Evolutionary conservation across 768 basidiomycete genomes (phyloP), one percentile per base, ranked within the genome.

Genomic region (Sporobolomyces phaffii): DNA sequence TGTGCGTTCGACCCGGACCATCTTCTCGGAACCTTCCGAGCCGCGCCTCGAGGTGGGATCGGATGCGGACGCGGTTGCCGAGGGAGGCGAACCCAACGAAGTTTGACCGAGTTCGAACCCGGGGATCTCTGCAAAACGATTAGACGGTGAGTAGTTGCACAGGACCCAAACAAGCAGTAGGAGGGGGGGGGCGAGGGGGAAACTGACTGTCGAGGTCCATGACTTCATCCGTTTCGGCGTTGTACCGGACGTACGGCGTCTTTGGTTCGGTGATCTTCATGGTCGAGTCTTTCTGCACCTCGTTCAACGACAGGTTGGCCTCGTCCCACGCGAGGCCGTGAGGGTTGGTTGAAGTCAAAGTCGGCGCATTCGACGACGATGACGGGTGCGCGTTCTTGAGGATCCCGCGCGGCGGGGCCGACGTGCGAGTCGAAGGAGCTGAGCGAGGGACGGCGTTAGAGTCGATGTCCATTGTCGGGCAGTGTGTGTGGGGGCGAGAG

Each of bases 191-290:
- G 17, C 44, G 47, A n/a, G 38, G 24, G 24, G 41, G 3, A 24
- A 40, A 59, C 63, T 36, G 5, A 72, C 73, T 65, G 70, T 75
- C 73, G 14, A 75, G 51, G 58, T 75, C 72, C 73, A 73, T 73
- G 38, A 75, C 75, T 34, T 65, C 58, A 57, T 75, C 75, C 18
- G 71, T 75, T 44, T 75, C 75, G 2, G 75, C 68, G 60, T 75
- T 67, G 73, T 75, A 75, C n/a, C 70, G 58, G 9, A 75, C 74
- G 48, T 71, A 75, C 8, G 73, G 73, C 14, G 73, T 74, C 69
- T 75, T 75, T 15, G 75, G 75, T 50, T 75, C 75, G 0, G 59
- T 63, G 48, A 75, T 75, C 70, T 73, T 73, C 73, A 74, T 74
- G 24, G 67, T 70, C 33, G 57, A 59, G 51, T 65, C 62, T 31